These are phyloP conservation scores for Thuidium tamariscinum DNA, from an alignment of 225 moss, liverwort and hornwort species.

Conservation along the genomic window DNA sequence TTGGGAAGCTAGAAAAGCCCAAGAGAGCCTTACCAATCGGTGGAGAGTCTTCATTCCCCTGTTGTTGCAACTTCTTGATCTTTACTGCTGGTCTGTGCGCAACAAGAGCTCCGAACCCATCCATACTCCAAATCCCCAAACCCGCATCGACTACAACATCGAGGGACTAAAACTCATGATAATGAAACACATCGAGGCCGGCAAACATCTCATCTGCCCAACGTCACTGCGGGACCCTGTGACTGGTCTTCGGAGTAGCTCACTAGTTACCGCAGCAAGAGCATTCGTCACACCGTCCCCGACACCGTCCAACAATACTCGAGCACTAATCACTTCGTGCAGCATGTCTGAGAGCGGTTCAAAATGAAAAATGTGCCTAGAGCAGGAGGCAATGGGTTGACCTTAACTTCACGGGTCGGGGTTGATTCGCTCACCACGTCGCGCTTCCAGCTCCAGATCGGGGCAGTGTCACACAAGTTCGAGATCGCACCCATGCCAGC, in stretches of 20 bases:
- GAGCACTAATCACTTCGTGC: background rate
- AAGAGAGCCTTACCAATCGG: background rate
- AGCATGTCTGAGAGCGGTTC: background rate
- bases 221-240: background rate
- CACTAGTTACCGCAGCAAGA: background rate
- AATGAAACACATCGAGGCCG: background rate
- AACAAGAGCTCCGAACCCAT: background rate
- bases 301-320: too few species aligned
- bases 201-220: background rate
- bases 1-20: background rate
- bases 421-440: background rate
- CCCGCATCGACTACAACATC: background rate
- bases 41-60: background rate
- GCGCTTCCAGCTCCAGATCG: background rate
- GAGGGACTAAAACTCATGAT: background rate
- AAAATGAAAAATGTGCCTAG: background rate
- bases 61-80: background rate
- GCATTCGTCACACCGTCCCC: background rate
- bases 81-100: background rate
- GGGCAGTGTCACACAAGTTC: background rate
- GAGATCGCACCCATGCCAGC: background rate
- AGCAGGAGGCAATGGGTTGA: background rate
- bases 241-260: background rate
- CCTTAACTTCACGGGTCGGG: background rate
- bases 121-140: background rate